phyloP scores from a whole-genome alignment of 2,329 filamentous ascomycete species.

The Dactylellina drechsleri region DNA sequence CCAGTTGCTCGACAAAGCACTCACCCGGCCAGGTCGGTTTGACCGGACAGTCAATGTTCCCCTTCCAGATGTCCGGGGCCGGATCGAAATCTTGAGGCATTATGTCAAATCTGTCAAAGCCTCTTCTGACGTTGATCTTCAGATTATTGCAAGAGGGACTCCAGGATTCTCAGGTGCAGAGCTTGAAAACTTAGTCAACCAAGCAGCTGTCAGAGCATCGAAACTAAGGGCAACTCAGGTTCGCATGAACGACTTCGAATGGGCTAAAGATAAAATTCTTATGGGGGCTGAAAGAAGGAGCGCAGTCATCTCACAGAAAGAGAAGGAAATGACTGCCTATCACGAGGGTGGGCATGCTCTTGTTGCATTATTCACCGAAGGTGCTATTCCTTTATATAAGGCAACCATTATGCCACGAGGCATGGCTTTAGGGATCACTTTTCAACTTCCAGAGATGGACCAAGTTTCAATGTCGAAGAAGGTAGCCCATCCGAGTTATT shows the following conservation, averaged over 20 bases:
- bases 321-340: slow-evolving; percentile 95
- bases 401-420: slow-evolving; percentile 96
- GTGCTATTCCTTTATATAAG: slow-evolving; percentile 86
- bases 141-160: slow-evolving; percentile 84
- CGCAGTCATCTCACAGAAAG: slow-evolving; percentile 88
- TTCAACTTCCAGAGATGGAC: slow-evolving; percentile 88
- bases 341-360: slow-evolving; percentile 96
- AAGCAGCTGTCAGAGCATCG: slow-evolving; percentile 93
- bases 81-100: slow-evolving; percentile 90
- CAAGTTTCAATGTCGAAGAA: slow-evolving; percentile 87
- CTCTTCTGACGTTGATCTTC: slow-evolving; percentile 80
- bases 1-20: slow-evolving; percentile 89
- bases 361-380: slow-evolving; percentile 82
- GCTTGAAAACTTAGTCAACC: slow-evolving; percentile 95
- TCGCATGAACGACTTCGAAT: slow-evolving; percentile 83
- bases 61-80: slow-evolving; percentile 90
- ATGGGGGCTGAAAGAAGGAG: slow-evolving; percentile 94
- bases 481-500: slow-evolving; percentile 60
- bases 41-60: slow-evolving; percentile 90
- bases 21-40: slow-evolving; percentile 93
- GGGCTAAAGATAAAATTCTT: slow-evolving; percentile 97
- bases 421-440: slow-evolving; percentile 84
- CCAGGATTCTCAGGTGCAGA: slow-evolving; percentile 94
- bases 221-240: slow-evolving; percentile 82
- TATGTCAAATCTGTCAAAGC: slow-evolving; percentile 92